These are phyloP conservation scores for Carex littledalei DNA, from an alignment of 176 grass and related monocot species.

Conservation along the genomic window DNA sequence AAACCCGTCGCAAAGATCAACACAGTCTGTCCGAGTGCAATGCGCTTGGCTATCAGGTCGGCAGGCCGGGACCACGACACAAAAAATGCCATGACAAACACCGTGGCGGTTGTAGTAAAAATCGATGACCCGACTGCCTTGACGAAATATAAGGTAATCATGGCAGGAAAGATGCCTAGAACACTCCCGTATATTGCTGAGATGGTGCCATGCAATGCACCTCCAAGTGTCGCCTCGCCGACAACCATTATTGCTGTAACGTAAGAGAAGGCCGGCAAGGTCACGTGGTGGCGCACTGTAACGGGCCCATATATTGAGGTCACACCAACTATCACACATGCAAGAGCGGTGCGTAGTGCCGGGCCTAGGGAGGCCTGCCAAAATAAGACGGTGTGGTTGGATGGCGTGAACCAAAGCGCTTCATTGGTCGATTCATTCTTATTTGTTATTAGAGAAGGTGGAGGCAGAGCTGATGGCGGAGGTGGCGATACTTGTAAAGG, in stretches of 20 bases:
- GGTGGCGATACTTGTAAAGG: background rate
- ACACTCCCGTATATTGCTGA: conserved; percentile 46
- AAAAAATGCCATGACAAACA: conserved; percentile 49
- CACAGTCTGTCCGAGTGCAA: conserved; percentile 76
- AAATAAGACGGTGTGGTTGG: background rate
- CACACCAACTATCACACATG: conserved; percentile 50
- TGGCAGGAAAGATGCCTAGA: conserved; percentile 59
- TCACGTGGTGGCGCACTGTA: conserved; percentile 28
- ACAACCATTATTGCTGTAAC: conserved; percentile 53
- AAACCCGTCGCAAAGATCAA: conserved; percentile 67
- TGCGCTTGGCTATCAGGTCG: conserved; percentile 43
- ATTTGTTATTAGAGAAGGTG: background rate
- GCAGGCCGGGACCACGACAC: conserved; percentile 43
- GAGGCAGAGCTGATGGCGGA: background rate
- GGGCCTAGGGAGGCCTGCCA: conserved; percentile 36
- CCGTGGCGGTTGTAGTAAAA: conserved; percentile 25
- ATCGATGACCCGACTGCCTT: conserved; percentile 36
- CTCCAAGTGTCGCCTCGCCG: conserved; percentile 54
- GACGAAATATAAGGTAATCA: conserved; percentile 50
- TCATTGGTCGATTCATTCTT: background rate
- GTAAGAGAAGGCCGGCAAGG: conserved; percentile 76
- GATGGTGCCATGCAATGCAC: conserved; percentile 31
- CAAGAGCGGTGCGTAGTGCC: conserved; percentile 54
- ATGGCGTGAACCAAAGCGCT: background rate
- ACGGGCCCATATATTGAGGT: conserved; percentile 41